A percentile compares a stretch with the other conserved stretches of the same genome.
These are phyloP conservation scores for Boletus pseudopeckii DNA, from an alignment of 768 basidiomycete genomes.

Conservation along the genomic window DNA sequence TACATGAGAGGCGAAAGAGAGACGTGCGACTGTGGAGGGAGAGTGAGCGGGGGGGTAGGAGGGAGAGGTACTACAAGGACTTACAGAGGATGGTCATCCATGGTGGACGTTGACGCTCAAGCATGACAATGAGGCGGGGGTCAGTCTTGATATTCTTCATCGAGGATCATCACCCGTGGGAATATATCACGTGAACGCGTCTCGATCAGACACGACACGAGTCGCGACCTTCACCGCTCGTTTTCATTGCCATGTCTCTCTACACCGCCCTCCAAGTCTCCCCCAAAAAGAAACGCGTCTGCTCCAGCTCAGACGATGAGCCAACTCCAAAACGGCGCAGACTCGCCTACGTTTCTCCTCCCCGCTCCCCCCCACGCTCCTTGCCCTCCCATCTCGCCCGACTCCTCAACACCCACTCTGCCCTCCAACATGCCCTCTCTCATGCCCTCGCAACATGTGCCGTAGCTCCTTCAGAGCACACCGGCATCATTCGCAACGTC, in stretches of 20 bases:
- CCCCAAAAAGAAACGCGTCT: conserved; percentile 64
- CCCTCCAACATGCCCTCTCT: conserved; percentile 78
- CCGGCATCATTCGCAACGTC: conserved; percentile 72
- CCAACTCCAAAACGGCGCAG: conserved; percentile 66
- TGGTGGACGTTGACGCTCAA: not conserved
- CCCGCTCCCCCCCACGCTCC: conserved; percentile 38
- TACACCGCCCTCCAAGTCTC: conserved; percentile 52
- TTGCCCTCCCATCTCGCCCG: conserved; percentile 61
- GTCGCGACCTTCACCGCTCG: not conserved
- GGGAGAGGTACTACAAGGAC: not conserved
- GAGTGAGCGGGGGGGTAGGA: not conserved
- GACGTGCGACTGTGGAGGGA: not conserved
- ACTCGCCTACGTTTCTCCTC: conserved; percentile 45
- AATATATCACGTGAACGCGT: conserved; percentile 35
- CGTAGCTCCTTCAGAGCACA: conserved; percentile 72
- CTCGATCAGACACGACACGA: conserved; percentile 19
- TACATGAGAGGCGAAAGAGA: conserved; percentile 8
- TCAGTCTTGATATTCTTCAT: not conserved
- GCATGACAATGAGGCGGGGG: not conserved
- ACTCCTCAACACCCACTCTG: conserved; percentile 60
- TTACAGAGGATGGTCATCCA: conserved; percentile 21
- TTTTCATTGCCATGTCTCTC: conserved; percentile 9
- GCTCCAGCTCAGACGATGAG: conserved; percentile 50
- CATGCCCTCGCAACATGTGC: conserved; percentile 83
- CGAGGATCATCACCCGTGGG: conserved; percentile 16